Base-by-base conservation (phyloP, 2,329 filamentous ascomycete genomes). In the Fusarium brevicatenulatum region DNA sequence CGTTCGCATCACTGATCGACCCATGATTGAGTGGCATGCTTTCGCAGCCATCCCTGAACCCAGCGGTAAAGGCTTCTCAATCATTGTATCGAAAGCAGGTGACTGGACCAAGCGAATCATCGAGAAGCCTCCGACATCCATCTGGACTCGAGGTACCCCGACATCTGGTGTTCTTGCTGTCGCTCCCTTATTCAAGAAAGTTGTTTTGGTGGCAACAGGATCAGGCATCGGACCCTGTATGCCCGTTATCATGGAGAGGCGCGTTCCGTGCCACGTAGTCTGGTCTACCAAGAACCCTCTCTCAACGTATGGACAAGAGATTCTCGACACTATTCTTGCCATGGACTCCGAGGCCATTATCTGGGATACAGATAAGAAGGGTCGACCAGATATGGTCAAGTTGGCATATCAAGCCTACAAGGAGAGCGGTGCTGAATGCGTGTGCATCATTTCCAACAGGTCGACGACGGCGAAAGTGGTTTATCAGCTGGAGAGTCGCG, bases 101-200 rank as follows among this genome's bases (percentile, higher is more conserved):
- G 91, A 93, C 81, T 93, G 91, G 91, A 93, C 91, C 0, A 82
- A 82, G 23, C 83, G 85, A 37, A 85, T 88, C 49, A 92, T 93
- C 79, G 81, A 85, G 55, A 83, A 85, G 54, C 88, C 88, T 4
- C 90, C 90, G 2, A 85, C 82, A 1, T 81, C 86, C 28, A 82
- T 93, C 43, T 93, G 89, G 88, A 87, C 89, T 7, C 86, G 90
- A 30, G 91, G 91, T 7, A 86, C 89, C 0, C 89, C 91, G 0
- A 85, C 88, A 6, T 88, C 85, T 42, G 91, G 91, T 34, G 61
- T 75, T 1, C 46, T 75, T 4, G 73, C 73, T 12, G 47, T 75
- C 3, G 70, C 72, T 1, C 72, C 72, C 0, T 18, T 75, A 0
- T 75, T 75, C 42, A 75, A 75, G 36, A 73, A 75, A 8, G 68